phyloP scores from a whole-genome alignment of 805 yeast species.

The Myxozyma sirexii region DNA sequence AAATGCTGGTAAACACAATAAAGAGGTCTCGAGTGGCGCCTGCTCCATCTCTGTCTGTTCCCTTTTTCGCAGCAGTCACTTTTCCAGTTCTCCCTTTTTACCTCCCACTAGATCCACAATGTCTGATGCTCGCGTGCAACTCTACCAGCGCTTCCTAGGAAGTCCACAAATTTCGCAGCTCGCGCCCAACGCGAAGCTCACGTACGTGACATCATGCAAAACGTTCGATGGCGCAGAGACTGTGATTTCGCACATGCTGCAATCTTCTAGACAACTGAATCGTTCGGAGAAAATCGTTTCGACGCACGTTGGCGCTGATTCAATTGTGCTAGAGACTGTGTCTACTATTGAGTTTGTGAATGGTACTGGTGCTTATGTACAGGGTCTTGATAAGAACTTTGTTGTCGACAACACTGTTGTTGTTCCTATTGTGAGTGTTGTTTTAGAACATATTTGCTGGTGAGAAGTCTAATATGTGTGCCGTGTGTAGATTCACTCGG shows the following conservation, averaged over 20 bases:
- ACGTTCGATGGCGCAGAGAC: slow-evolving; percentile 26
- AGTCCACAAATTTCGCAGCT: slow-evolving; percentile 14
- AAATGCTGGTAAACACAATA: not conserved
- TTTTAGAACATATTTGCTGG: too few relatives aligned
- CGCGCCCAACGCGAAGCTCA: slow-evolving; percentile 16
- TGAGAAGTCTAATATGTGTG: too few relatives aligned
- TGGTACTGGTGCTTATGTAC: slow-evolving; percentile 38
- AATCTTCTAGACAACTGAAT: slow-evolving; percentile 29
- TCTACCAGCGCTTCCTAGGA: slow-evolving; percentile 20
- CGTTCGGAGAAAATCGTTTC: slow-evolving; percentile 30
- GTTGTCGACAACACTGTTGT: slow-evolving; percentile 36
- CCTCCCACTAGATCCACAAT: not conserved
- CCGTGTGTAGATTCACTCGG: slow-evolving; percentile 24
- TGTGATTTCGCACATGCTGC: slow-evolving; percentile 32
- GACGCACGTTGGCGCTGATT: slow-evolving; percentile 28
- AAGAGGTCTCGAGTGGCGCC: not conserved
- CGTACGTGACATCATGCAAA: slow-evolving; percentile 35
- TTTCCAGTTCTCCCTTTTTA: too few relatives aligned
- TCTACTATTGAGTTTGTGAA: slow-evolving; percentile 36
- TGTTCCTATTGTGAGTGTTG: slow-evolving; percentile 29
- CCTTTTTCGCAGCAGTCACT: too few relatives aligned
- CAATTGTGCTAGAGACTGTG: slow-evolving; percentile 36
- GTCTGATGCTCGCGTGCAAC: slow-evolving; percentile 6
- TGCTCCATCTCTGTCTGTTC: not conserved
- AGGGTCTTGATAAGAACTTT: slow-evolving; percentile 37